A percentile compares a stretch with the other conserved stretches of the same genome.
Conservation (phyloP, 2,329 filamentous ascomycete genomes). For the Diaporthe vexans region DNA sequence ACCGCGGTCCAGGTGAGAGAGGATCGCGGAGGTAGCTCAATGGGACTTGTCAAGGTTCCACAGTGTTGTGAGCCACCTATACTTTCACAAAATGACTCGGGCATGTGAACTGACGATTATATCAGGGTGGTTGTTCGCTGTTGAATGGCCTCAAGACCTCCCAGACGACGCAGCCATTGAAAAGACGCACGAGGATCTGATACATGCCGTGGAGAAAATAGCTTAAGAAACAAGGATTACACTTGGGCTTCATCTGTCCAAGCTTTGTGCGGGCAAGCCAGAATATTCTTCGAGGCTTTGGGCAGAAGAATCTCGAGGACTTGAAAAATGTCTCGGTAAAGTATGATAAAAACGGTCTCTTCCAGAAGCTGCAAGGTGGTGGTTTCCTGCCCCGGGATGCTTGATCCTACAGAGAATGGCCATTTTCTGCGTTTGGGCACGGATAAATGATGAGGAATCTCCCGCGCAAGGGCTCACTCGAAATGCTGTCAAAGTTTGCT, state of each 20-base stretch:
- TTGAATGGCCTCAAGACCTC: constrained; percentile 12
- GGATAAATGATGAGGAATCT: too few species aligned
- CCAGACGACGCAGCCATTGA: not conserved
- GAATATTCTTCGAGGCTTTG: constrained; percentile 12
- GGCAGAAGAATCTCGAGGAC: not conserved
- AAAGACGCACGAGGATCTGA: constrained; percentile 22
- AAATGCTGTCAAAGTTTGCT: too few species aligned
- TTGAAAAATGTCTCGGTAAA: constrained; percentile 6
- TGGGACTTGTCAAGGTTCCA: constrained; percentile 27
- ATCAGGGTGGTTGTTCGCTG: constrained; percentile 16
- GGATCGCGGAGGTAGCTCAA: not conserved
- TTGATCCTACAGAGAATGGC: too few species aligned
- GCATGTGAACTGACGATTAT: not conserved
- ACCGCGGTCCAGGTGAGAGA: constrained; percentile 9
- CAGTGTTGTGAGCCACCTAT: not conserved
- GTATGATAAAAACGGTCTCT: constrained; percentile 5
- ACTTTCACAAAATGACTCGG: not conserved
- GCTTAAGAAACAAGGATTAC: not conserved
- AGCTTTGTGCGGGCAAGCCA: constrained; percentile 4
- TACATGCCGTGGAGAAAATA: constrained; percentile 11
- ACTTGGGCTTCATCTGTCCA: constrained; percentile 19
- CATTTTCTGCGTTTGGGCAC: too few species aligned
- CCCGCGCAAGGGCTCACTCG: too few species aligned
- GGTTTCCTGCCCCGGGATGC: too few species aligned
- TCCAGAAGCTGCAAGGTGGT: constrained; percentile 26